These are phyloP conservation scores for Urostyla sp. DNA, from an alignment of 73 alveolate genomes.

Conservation along the genomic window DNA sequence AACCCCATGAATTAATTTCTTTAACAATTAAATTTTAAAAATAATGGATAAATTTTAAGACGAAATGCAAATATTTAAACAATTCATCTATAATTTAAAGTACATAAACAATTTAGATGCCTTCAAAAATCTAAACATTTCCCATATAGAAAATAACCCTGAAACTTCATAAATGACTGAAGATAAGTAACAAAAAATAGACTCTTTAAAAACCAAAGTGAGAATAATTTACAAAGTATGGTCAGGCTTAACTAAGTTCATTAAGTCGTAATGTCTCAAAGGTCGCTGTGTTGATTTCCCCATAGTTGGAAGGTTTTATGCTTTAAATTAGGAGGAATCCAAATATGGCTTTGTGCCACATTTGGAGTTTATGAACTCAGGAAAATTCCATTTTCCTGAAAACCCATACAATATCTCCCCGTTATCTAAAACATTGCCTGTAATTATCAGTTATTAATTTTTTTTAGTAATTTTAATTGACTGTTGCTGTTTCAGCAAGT, in stretches of 20 bases:
- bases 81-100: too few relatives aligned
- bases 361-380: conserved; percentile 33
- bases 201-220: too few relatives aligned
- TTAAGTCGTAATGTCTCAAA: conserved; percentile 12
- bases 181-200: too few relatives aligned
- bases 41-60: too few relatives aligned
- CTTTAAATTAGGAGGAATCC: neutral
- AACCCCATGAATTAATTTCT: too few relatives aligned
- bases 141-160: too few relatives aligned
- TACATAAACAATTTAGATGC: too few relatives aligned
- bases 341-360: conserved; percentile 4
- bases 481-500: conserved; percentile 37
- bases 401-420: conserved; percentile 45
- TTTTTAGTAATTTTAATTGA: neutral
- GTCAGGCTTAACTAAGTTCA: conserved; percentile 36
- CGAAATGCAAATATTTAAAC: too few relatives aligned
- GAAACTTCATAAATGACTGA: too few relatives aligned
- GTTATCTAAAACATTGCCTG: conserved; percentile 10
- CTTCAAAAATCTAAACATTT: too few relatives aligned
- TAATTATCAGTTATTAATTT: neutral
- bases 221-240: conserved; percentile 24
- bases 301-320: conserved; percentile 32
- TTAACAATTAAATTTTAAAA: too few relatives aligned
- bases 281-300: conserved; percentile 54
- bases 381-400: conserved; percentile 45